Evolutionary conservation across 2,329 filamentous ascomycete genomes (phyloP), one percentile per base, ranked within the genome.

Genomic region (Periglandula ipomoeae): DNA sequence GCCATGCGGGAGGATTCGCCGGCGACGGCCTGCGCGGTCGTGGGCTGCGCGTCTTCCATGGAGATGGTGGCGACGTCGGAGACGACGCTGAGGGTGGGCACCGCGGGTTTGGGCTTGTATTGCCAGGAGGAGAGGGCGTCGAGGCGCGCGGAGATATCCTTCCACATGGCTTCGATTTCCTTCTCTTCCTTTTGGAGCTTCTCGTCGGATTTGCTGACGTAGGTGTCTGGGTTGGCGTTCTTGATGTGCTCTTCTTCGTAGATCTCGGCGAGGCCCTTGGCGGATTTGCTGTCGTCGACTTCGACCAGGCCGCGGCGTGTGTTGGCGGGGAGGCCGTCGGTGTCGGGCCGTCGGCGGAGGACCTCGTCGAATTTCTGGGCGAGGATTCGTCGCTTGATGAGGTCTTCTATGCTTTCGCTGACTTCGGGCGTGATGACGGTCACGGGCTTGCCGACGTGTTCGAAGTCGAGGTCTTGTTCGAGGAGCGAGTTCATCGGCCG

Each of bases 1-100:
- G 93, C 93, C 52, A 98, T 78, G 72, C 85, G 85, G 60, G 84
- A 87, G 55, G 80, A 73, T 41, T 76, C 78, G 47, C 81, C 81
- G 13, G 75, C 74, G 50, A 89, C 80, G 38, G 85, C 87, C 60
- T 84, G 82, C 39, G 87, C 86, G 1, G 85, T 88, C 15, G 85
- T 84, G 7, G 93, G 91, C 59, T 95, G 85, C 1, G 89, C 91
- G 62, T 98, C 93, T 71, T 98, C 93, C 86, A 97, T 95, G 56
- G 80, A 78, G 55, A 97, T 84, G 3, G 87, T 89, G n/a, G 90
- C 88, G 4, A 93, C 87, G 67, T 97, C 91, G 23, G 88, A 79
- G 30, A 96, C 85, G 48, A 96, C 86, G 39, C 87, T 90, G 53
- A 98, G 79, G 41, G 81, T 80, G n/a, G 88, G 81, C 46, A 85